Percentiles rank a stretch among this genome's conserved stretches.
These are phyloP conservation scores for Leccinum variabile DNA, from an alignment of 1,284 basidiomycete species.

Conservation along the genomic window DNA sequence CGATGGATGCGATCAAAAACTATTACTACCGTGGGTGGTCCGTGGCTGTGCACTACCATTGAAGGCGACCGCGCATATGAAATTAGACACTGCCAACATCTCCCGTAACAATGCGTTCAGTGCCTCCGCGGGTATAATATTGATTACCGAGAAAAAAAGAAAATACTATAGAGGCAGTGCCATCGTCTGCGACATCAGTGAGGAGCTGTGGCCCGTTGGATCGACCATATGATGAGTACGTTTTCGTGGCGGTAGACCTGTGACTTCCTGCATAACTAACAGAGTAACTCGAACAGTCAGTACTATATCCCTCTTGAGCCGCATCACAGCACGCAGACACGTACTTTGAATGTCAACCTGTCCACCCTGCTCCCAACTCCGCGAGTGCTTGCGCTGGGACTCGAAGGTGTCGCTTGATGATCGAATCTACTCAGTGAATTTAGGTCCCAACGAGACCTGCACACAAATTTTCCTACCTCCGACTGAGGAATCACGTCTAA, in stretches of 20 bases:
- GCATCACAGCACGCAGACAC: constrained; percentile 21
- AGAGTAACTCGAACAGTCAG: constrained; percentile 15
- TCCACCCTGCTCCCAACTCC: constrained; percentile 55
- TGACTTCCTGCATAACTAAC: constrained; percentile 43
- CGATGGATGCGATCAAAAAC: constrained; percentile 14
- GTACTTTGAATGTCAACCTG: constrained; percentile 39
- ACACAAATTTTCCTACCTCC: constrained; percentile 43
- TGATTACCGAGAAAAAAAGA: constrained; percentile 23
- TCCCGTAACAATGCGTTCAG: constrained; percentile 16
- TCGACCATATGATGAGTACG: constrained; percentile 61
- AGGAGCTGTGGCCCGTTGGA: constrained; percentile 40
- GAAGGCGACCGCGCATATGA: constrained; percentile 20
- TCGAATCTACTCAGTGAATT: constrained; percentile 39
- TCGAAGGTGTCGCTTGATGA: constrained; percentile 47
- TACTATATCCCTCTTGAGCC: constrained; percentile 17
- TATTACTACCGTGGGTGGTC: background rate
- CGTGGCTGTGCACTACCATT: constrained; percentile 21
- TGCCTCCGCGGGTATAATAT: constrained; percentile 13
- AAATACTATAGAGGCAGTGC: constrained; percentile 36
- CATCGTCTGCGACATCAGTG: constrained; percentile 51
- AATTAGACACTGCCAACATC: constrained; percentile 12
- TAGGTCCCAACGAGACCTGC: constrained; percentile 18
- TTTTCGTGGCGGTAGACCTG: constrained; percentile 55
- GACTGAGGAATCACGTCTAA: constrained; percentile 48
- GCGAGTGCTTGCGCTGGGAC: constrained; percentile 53